Evolutionary conservation across 768 basidiomycete genomes (phyloP).

Genomic region (Arthromyces matolae): DNA sequence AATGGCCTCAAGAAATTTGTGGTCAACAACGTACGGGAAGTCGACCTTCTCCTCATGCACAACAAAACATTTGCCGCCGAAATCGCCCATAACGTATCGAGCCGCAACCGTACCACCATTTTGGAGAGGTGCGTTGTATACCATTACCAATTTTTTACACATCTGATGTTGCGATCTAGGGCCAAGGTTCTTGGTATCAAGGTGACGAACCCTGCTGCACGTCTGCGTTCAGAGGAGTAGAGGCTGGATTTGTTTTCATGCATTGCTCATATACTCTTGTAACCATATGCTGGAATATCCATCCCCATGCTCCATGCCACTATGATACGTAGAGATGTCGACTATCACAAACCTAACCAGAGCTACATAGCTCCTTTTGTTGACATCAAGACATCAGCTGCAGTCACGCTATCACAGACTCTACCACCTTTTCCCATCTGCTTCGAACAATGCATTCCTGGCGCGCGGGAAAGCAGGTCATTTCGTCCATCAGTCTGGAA

Average conservation of each 20-base stretch:
- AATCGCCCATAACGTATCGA: conserved; percentile 94
- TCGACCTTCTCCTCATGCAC: conserved; percentile 97
- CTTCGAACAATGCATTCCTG: conserved; percentile 14
- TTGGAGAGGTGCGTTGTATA: conserved; percentile 66
- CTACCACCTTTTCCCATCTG: neutral
- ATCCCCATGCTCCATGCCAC: conserved; percentile 38
- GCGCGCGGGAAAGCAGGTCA: conserved; percentile 19
- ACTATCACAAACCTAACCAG: neutral
- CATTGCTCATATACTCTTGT: conserved; percentile 48
- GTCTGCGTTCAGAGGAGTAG: conserved; percentile 93
- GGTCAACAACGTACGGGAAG: conserved; percentile 88
- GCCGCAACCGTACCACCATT: conserved; percentile 89
- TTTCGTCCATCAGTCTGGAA: neutral
- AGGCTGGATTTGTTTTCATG: conserved; percentile 37
- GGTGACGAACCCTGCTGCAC: conserved; percentile 90
- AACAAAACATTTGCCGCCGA: conserved; percentile 94
- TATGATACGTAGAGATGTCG: conserved; percentile 7
- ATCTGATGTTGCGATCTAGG: conserved; percentile 34
- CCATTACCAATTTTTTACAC: neutral
- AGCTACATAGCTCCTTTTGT: no score
- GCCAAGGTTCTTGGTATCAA: conserved; percentile 87
- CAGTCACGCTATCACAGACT: neutral
- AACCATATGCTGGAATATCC: conserved; percentile 50
- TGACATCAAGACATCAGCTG: neutral
- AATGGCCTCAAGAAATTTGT: conserved; percentile 95